Evolutionary conservation across 2,329 filamentous ascomycete genomes (phyloP), one percentile per base, ranked within the genome.

Genomic region (Metarhizium robertsii): DNA sequence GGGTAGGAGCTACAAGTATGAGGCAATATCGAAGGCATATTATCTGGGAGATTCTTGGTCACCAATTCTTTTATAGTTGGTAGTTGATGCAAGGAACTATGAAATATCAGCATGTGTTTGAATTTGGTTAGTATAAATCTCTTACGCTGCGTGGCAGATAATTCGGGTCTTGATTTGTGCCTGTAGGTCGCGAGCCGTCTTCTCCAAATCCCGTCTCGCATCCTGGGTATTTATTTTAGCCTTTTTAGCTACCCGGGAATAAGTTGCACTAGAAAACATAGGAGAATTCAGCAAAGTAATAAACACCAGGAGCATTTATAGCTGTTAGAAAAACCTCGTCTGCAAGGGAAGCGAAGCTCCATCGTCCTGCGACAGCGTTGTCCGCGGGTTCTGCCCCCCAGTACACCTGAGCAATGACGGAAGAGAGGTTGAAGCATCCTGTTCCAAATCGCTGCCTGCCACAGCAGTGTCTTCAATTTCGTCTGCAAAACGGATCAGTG

Each of bases 161-260:
- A 16, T 30, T 6, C 53, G 34, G 7, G 32, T 18, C 43, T 58
- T 49, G 20, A 58, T 52, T 14, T 45, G 51, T 6, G 38, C 45
- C 48, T 54, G 56, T 16, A 54, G 16, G 18, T 54, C 54, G 10
- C 32, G 34, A 18, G 48, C 54, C 16, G 38, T 25, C 32, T 18
- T 42, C 30, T 51, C n/a, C 10, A 58, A 16, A 32, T 40, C 32
- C 25, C 43, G 54, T 53, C 52, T 58, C 4, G 52, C 57, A 20
- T 56, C 47, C 5, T 52, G 30, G 8, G 43, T 42, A 43, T n/a
- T 56, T 18, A 46, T 40, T 36, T 36, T 42, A 14, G n/a, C 45
- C 30, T 25, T 38, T 25, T 52, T 52, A 16, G 34, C n/a, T 16
- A 20, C 47, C 18, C 7, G 20, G 7, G 25, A 18, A 3, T 13